Base-by-base conservation (phyloP, 2,329 filamentous ascomycete genomes). In the Pseudogymnoascus sp. region DNA sequence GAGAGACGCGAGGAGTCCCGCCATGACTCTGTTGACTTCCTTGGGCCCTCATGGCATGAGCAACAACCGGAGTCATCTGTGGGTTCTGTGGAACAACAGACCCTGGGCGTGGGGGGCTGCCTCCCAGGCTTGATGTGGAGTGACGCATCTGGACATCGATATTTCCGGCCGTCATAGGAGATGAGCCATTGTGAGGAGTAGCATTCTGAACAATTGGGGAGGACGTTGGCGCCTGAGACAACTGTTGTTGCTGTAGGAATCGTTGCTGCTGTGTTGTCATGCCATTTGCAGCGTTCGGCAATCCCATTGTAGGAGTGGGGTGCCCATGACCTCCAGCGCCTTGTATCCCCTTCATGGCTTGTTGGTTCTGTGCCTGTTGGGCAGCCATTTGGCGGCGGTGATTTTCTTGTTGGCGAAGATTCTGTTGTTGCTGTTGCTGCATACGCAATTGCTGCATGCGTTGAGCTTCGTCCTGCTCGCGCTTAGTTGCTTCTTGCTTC, bases 11-110 rank as follows among this genome's bases (percentile, higher is more conserved):
- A 27, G 85, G 86, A 8, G 85, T 88, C n/a, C 81, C 81, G 2
- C 82, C 78, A 71, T 88, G 85, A 66, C 85, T 88, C 69, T 88
- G 85, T 68, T 88, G 85, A 68, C 85, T 88, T 63, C 83, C 82
- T 65, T 84, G 80, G 17, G 83, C 79, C 61, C 82, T 85, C 84
- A 87, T 88, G 66, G 78, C 82, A 67, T 83, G 80, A 0, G 83
- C 75, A 80, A 86, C 85, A 3, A 84, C 81, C 0, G 79, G 84
- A 5, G 79, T 78, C 79, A 86, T 85, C 0, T 81, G 77, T 1
- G 75, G 71, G 60, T 80, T 83, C 55, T 73, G 71, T 65, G 86
- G 85, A 3, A 85, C 84, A 4, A 86, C 85, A 13, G 87, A 90
- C 0, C 86, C 77, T 13, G 88, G 86, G 48, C 87, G 79, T 15